Base-by-base conservation (phyloP, 768 basidiomycete genomes). In the Glaciozyma martinii region DNA sequence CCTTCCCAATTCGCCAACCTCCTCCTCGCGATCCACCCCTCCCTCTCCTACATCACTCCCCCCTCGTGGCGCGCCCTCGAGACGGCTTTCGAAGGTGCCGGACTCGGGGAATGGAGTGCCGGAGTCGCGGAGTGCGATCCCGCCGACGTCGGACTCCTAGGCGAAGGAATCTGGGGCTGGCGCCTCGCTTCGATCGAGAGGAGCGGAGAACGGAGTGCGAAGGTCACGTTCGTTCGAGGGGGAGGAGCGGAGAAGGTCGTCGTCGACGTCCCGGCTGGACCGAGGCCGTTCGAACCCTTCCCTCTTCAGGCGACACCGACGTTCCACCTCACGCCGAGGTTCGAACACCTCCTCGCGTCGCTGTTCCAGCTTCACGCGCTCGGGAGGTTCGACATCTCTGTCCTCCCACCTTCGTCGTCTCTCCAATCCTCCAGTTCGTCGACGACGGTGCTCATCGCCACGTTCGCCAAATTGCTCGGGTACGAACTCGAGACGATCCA, bases 321-420 rank as follows among this genome's bases (percentile, higher is more conserved):
- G 6, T 25, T 64, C 3, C 44, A 62, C 53, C 44, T 69, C 54
- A 62, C 67, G 1, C 64, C 61, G 7, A 58, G 67, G 1, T 65
- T 69, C 59, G 18, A 25, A 7, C 64, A 65, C 54, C 61, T 65
- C 53, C 67, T 69, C 58, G 60, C 63, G 3, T 60, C 61, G 0
- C 46, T 63, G 19, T 49, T 69, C 23, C 67, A 69, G 27, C 64
- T 69, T 1, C 67, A 69, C 50, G 52, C 61, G 10, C 54, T 66
- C 13, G 42, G 52, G 3, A 25, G 42, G 3, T 65, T 55, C 50
- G 67, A 69, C 56, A 50, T 69, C 61, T 56, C 64, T 21, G 43
- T 65, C 67, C 40, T 63, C 15, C 67, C 67, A 3, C 43, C 63
- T 8, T 30, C 54, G 13, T 19, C 59, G 3, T 15, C 43, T 6